phyloP scores from a whole-genome alignment of 768 basidiomycete genomes.

The Naematelia encephala region DNA sequence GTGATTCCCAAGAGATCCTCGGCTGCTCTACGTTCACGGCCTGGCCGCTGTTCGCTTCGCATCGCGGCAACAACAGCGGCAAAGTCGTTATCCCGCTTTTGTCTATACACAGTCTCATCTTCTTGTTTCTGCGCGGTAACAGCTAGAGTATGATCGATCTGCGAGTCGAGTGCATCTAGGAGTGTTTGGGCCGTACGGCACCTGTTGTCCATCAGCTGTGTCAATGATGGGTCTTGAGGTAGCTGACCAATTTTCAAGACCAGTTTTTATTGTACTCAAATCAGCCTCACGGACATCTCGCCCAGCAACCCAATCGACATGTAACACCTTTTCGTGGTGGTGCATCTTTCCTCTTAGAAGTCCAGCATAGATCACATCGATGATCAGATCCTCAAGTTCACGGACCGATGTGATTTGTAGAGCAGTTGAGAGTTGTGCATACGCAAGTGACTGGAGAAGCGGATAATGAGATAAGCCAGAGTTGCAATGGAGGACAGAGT shows the following conservation, averaged over 20 bases:
- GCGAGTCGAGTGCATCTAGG: background rate
- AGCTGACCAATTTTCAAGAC: slow-evolving; percentile 48
- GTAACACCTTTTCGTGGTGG: slow-evolving; percentile 82
- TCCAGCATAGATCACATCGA: slow-evolving; percentile 91
- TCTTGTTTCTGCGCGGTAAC: background rate
- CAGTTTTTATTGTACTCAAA: slow-evolving; percentile 17
- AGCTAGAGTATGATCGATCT: background rate
- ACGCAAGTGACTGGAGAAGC: slow-evolving; percentile 65
- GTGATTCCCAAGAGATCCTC: background rate
- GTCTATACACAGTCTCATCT: background rate
- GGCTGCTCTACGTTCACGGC: background rate
- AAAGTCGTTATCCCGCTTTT: background rate
- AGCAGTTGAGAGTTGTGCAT: slow-evolving; percentile 64
- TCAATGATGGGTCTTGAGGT: background rate
- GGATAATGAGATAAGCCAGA: background rate
- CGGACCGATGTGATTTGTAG: slow-evolving; percentile 76
- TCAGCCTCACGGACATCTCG: slow-evolving; percentile 61
- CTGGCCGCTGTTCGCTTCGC: background rate
- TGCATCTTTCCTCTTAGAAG: slow-evolving; percentile 87
- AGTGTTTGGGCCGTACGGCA: background rate
- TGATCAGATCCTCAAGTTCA: slow-evolving; percentile 92
- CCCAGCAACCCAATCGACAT: slow-evolving; percentile 89
- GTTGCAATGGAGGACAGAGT: background rate
- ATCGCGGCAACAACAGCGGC: background rate
- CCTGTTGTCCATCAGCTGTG: background rate